A percentile compares a stretch with the other conserved stretches of the same genome.
These are phyloP conservation scores for Capronia epimyces DNA, from an alignment of 2,329 filamentous ascomycete genomes.

Conservation along the genomic window DNA sequence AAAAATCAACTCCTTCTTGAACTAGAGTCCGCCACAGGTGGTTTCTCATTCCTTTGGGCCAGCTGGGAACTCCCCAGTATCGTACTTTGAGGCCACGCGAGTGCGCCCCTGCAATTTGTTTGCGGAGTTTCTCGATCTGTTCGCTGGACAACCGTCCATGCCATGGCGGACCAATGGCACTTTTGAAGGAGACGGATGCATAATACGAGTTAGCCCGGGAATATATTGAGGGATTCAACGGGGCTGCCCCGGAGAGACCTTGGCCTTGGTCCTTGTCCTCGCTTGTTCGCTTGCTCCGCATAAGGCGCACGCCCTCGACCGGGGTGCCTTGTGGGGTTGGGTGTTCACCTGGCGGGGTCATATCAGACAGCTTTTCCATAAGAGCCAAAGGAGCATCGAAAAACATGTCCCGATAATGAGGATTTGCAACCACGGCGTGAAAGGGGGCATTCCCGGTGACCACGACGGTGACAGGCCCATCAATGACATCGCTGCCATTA, in stretches of 20 bases:
- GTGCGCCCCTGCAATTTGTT: slow-evolving; percentile 50
- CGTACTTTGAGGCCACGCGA: slow-evolving; percentile 49
- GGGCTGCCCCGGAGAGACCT: slow-evolving; percentile 39
- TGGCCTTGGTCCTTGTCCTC: slow-evolving; percentile 38
- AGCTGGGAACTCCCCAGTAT: slow-evolving; percentile 54
- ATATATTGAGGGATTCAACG: slow-evolving; percentile 41
- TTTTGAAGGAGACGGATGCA: slow-evolving; percentile 50
- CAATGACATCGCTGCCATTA: slow-evolving; percentile 40
- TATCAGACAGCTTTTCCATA: slow-evolving; percentile 27
- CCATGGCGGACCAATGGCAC: slow-evolving; percentile 46
- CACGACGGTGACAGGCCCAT: slow-evolving; percentile 49
- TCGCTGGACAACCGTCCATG: slow-evolving; percentile 40
- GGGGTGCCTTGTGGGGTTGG: not conserved
- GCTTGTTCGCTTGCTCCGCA: slow-evolving; percentile 4
- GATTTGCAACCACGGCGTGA: slow-evolving; percentile 43
- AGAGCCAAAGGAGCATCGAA: slow-evolving; percentile 50
- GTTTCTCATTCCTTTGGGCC: slow-evolving; percentile 51
- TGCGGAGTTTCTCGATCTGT: slow-evolving; percentile 46
- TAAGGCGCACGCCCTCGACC: not conserved
- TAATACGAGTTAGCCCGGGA: slow-evolving; percentile 52
- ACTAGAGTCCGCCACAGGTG: slow-evolving; percentile 51
- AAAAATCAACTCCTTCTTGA: slow-evolving; percentile 50
- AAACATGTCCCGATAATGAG: slow-evolving; percentile 51
- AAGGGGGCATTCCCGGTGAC: slow-evolving; percentile 51
- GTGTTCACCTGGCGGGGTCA: not conserved